These are phyloP conservation scores for Noccaea bulbosa DNA, from an alignment of 345 rosid genomes.

Conservation along the genomic window DNA sequence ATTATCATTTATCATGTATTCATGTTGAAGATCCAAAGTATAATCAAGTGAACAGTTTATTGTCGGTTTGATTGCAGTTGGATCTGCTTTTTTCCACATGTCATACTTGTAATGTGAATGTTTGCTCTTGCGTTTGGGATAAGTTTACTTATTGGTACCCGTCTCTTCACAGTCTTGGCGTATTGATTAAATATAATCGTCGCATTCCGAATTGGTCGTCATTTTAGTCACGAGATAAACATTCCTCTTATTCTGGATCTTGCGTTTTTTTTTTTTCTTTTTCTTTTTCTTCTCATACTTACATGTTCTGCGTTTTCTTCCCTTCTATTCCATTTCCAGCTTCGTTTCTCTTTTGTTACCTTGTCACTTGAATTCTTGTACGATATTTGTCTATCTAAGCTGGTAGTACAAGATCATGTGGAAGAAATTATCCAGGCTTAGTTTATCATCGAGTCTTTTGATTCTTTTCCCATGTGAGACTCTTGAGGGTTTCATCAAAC, in stretches of 20 bases:
- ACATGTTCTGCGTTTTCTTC: not conserved
- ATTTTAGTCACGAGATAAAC: slow-evolving; percentile 10
- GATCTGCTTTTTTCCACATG: slow-evolving; percentile 11
- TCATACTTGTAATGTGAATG: slow-evolving; percentile 22
- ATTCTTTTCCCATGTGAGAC: not conserved
- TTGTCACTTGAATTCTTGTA: not conserved
- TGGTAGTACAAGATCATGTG: slow-evolving; percentile 9
- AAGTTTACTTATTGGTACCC: slow-evolving; percentile 20
- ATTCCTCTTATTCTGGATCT: slow-evolving; percentile 12
- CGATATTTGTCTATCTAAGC: not conserved
- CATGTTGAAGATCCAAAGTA: not conserved
- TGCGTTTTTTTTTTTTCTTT: not conserved
- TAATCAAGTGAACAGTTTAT: slow-evolving; percentile 13
- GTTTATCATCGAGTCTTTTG: not conserved
- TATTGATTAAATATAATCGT: not conserved
- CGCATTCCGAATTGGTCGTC: not conserved
- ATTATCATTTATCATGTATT: too few species aligned
- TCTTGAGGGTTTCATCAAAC: not conserved
- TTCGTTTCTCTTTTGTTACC: not conserved
- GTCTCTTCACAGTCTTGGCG: slow-evolving; percentile 32
- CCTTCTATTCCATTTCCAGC: not conserved
- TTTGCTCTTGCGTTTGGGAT: slow-evolving; percentile 27
- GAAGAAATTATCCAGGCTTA: slow-evolving; percentile 8
- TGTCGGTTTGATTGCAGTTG: not conserved
- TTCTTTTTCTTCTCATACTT: not conserved